Conservation (phyloP, 1,139 yeast species). For the Geotrichum klebahnii region DNA sequence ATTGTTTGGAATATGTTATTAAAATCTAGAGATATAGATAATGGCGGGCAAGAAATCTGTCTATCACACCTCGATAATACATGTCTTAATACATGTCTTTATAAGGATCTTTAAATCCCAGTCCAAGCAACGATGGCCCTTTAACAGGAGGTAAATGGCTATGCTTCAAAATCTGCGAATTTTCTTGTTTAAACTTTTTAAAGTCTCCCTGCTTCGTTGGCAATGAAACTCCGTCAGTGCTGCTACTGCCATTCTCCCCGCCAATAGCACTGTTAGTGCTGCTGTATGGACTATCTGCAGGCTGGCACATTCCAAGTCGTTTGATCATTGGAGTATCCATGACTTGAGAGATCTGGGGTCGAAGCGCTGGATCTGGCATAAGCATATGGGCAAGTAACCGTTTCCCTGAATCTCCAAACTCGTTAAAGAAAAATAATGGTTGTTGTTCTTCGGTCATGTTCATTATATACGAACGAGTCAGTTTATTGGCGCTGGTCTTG, state of each 20-base stretch:
- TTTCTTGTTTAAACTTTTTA: conserved; percentile 14
- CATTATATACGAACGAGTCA: conserved; percentile 17
- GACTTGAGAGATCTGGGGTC: conserved; percentile 71
- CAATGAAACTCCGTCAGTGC: not conserved
- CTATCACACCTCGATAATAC: too few relatives aligned
- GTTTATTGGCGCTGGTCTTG: not conserved
- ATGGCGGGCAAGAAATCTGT: too few relatives aligned
- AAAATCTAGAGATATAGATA: too few relatives aligned
- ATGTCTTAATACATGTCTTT: conserved; percentile 15
- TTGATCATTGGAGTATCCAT: conserved; percentile 32
- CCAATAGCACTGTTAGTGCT: too few relatives aligned
- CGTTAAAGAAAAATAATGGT: conserved; percentile 52
- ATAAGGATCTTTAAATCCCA: conserved; percentile 20
- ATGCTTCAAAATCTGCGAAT: conserved; percentile 16
- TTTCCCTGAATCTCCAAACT: conserved; percentile 33
- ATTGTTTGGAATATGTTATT: too few relatives aligned
- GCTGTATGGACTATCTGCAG: too few relatives aligned
- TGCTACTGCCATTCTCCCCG: not conserved
- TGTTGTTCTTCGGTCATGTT: conserved; percentile 46
- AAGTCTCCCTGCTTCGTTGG: conserved; percentile 9
- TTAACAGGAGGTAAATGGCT: conserved; percentile 15
- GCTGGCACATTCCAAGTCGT: conserved; percentile 15
- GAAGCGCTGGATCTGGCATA: conserved; percentile 67
- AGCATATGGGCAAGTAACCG: conserved; percentile 43
- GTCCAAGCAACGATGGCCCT: conserved; percentile 18